Evolutionary conservation across 148 eudicot species (phyloP), one percentile per base, ranked within the genome.

Genomic region (Vaccinium darrowii): DNA sequence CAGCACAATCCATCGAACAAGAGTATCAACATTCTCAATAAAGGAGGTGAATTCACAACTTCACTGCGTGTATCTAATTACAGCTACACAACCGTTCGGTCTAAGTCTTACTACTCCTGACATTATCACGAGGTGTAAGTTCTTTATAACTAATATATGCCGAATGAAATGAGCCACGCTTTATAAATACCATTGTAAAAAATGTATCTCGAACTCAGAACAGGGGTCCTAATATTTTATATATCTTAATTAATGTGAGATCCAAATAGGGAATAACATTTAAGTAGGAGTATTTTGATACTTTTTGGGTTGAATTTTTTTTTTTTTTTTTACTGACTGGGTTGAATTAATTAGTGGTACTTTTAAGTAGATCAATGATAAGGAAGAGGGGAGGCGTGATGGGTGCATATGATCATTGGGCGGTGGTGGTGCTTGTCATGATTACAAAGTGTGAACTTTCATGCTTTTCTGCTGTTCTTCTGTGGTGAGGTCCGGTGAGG

Each of bases 371-470:
- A 27, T 30, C 39, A 69, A 69, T 69, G 74, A 69, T 69, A 69
- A 69, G 74, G 74, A 69, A 8, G 3, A 69, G 19, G 43, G 74
- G 74, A 69, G 74, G 74, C 74, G 74, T 69, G 74, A 69, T 27
- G 39, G 8, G 74, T 27, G 43, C 18, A 69, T 69, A 69, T 69
- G 74, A 69, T 69, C 19, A 12, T 69, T 69, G 74, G 56, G 39
- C 18, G 33, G 74, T 30, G 74, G 18, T 30, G 74, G 74, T 69
- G 74, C 39, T 69, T 69, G 74, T 30, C 74, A 69, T 69, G 74
- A 69, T 69, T 69, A 69, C 13, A 69, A 30, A 69, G 74, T 69
- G 43, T 27, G 16, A 69, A 30, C 15, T 69, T 69, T 69, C 39
- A 69, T 69, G 74, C 74, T 69, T 69, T 69, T 65, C 30, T 33